Percentiles rank a stretch among this genome's conserved stretches.
These are phyloP conservation scores for Begonia loranthoides DNA, from an alignment of 306 rosid species.

Conservation along the genomic window DNA sequence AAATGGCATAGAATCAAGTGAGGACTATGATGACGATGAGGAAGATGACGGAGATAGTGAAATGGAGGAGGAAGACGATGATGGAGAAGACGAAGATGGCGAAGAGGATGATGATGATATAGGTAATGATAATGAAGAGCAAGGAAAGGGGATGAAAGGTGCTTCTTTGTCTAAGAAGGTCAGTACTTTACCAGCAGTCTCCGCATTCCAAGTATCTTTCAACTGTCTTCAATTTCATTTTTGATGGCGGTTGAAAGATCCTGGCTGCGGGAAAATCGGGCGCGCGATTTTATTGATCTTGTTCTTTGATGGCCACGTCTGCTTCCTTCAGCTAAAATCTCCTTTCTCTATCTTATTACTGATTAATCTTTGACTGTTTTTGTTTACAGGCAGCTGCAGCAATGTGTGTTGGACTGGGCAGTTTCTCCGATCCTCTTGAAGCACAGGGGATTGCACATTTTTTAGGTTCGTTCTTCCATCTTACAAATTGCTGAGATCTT, in stretches of 20 bases:
- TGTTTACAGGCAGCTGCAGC: conserved; percentile 88
- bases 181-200: not conserved
- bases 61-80: conserved; percentile 2
- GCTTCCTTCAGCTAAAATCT: too few relatives aligned
- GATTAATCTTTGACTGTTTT: not conserved
- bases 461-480: conserved; percentile 39
- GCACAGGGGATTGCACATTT: conserved; percentile 97
- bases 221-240: too few relatives aligned
- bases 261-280: too few relatives aligned
- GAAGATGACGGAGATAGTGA: conserved; percentile 6
- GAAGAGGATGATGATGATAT: conserved; percentile 21
- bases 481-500: not conserved
- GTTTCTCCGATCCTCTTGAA: conserved; percentile 82
- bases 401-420: conserved; percentile 90
- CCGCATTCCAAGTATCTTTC: too few relatives aligned
- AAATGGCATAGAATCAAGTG: conserved; percentile 18
- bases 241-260: too few relatives aligned
- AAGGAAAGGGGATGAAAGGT: conserved; percentile 22
- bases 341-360: too few relatives aligned
- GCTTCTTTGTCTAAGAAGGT: conserved; percentile 82
- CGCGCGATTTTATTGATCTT: too few relatives aligned
- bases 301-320: too few relatives aligned
- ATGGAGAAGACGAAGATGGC: conserved; percentile 11
- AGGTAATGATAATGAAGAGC: conserved; percentile 15
- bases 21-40: conserved; percentile 3